Base-by-base conservation (phyloP, 2,329 filamentous ascomycete genomes). In the Sporothrix dimorphospora region DNA sequence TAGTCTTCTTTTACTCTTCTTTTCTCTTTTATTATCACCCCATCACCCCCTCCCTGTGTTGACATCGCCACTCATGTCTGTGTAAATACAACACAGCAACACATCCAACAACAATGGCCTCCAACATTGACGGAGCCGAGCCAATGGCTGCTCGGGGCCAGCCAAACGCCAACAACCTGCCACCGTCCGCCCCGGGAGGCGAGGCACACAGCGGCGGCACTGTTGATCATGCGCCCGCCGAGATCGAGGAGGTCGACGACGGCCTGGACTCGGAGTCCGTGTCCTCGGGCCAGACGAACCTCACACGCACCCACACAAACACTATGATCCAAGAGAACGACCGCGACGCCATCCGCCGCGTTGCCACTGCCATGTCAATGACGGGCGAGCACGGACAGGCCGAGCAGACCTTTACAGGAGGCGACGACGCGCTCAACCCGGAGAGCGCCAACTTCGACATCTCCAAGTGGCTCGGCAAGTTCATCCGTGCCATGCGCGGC, bases 401-500 rank as follows among this genome's bases (percentile, higher is more conserved):
- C 14, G 89, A 88, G 49, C 76, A 79, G 8, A 73, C 76, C 70
- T 78, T 78, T 3, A 78, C 77, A 8, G 81, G 83, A 67, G 75
- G 79, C 19, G 73, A 81, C 19, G 84, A 83, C 8, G 78, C 81
- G 0, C 79, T 87, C 27, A 83, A 88, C 74, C 86, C 86, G 4
- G 78, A 78, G 47, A 82, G 82, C 53, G 79, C 80, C 19, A 81
- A 83, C 19, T 89, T 89, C 78, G 84, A 81, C 73, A 81, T 85
- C 14, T 80, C 81, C 34, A 80, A 81, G 3, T 92, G 90, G 90
- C 86, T 87, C 70, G 88, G 86, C 81, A 82, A 86, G 45, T 79
- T 91, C 16, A 85, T 89, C 42, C 83, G 83, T 72, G 80, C 86
- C 71, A 82, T 84, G 65, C 83, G 84, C 47, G 83, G 81, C 72